Base-by-base conservation (phyloP, 2,329 filamentous ascomycete genomes). In the Aspergillus fructus region DNA sequence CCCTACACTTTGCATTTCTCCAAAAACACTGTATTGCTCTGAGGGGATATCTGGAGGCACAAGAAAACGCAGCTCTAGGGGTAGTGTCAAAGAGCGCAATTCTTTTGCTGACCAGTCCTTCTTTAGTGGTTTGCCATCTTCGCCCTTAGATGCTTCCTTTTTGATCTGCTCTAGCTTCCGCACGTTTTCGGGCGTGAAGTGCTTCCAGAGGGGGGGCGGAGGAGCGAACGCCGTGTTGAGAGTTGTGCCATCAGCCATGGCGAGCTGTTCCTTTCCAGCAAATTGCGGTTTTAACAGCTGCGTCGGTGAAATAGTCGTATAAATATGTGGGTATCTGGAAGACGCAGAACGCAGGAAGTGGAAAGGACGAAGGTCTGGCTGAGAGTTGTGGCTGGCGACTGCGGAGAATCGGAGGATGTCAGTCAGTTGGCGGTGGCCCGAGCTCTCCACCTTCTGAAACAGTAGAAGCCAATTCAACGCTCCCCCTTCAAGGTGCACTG, bases 171-270 rank as follows among this genome's bases (percentile, higher is more conserved):
- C 75, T 23, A 89, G 75, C 48, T 85, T 85, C 13, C 84, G 76
- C 52, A 90, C 68, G 69, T 93, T 96, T 27, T 89, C 85, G 3
- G 85, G 74, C 0, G 91, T 96, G 76, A 97, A 97, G 72, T 90
- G 83, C 64, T 89, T 88, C 87, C 90, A 97, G 77, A 97, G 96
- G 1, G 89, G 87, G 24, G 94, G 94, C 24, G 94, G 94, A 52
- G 89, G 85, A 23, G 94, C 93, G 71, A 92, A 96, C 41, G 88
- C 85, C 23, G 89, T 85, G 24, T 86, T 81, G 30, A 78, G 66
- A 53, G 75, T 64, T 66, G 68, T 67, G 53, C 77, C 77, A 58
- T 86, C 86, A 57, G 84, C 85, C 88, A 90, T 91, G 47, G 12
- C 40, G 5, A 19, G n/a, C 30, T 42, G 55, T n/a, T 47, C 46